These are phyloP conservation scores for Talaromyces funiculosus DNA, from an alignment of 2,329 filamentous ascomycete species.

Conservation along the genomic window DNA sequence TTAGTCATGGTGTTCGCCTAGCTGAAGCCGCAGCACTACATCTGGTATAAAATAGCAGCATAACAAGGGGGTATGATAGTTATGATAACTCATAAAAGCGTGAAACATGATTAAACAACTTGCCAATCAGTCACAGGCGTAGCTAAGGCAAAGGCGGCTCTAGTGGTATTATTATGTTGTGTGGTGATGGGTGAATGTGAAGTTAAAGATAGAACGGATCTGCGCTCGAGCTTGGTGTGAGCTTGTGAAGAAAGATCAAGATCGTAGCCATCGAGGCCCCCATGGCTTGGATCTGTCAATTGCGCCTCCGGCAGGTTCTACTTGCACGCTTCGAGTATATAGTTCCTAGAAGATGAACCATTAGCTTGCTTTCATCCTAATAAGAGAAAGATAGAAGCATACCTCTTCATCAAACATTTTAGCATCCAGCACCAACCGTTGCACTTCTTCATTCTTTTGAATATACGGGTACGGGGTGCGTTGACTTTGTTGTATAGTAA, in stretches of 20 bases:
- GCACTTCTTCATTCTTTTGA: slow-evolving; percentile 61
- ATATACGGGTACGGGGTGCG: slow-evolving; percentile 73
- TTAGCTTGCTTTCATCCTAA: neutral
- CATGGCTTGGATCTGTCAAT: slow-evolving; percentile 39
- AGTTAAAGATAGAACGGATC: neutral
- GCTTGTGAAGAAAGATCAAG: neutral
- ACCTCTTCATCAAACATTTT: slow-evolving; percentile 77
- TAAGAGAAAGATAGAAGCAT: neutral
- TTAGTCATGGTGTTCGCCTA: too few species aligned
- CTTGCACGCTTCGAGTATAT: slow-evolving; percentile 53
- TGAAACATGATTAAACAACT: slow-evolving; percentile 4
- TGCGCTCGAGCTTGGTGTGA: neutral
- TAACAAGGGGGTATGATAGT: slow-evolving; percentile 8
- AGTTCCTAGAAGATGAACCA: slow-evolving; percentile 46
- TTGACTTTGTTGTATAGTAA: slow-evolving; percentile 89
- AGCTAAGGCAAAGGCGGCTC: neutral
- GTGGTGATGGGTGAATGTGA: neutral
- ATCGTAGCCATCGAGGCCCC: slow-evolving; percentile 20
- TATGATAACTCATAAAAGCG: slow-evolving; percentile 12
- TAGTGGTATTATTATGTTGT: slow-evolving; percentile 1
- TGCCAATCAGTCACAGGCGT: neutral
- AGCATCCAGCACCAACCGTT: slow-evolving; percentile 73
- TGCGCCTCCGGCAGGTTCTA: slow-evolving; percentile 43
- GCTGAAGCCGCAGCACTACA: too few species aligned
- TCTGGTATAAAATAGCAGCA: neutral